Evolutionary conservation across 495 filamentous ascomycete genomes (phyloP).

Genomic region (Neurospora sp.): DNA sequence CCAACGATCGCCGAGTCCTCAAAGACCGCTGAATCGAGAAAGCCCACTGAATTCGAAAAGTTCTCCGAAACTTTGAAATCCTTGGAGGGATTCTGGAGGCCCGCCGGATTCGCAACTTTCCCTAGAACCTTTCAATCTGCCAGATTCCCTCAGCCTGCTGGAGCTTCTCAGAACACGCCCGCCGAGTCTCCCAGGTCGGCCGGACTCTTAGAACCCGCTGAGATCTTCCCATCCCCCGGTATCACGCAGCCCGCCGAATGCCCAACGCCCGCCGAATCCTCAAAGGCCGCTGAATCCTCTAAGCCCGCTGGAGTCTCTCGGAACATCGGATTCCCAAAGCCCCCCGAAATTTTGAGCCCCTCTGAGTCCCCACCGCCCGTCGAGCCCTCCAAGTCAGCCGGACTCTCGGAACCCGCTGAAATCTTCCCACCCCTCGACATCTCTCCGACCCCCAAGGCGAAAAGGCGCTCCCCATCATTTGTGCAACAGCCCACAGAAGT

Average conservation of each 20-base stretch:
- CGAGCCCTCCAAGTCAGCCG: not conserved
- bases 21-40: not conserved
- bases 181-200: not conserved
- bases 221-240: not conserved
- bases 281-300: not conserved
- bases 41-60: not conserved
- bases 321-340: not conserved
- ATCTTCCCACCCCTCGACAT: not conserved
- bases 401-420: not conserved
- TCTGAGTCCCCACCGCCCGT: not conserved
- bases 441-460: not conserved
- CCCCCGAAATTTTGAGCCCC: not conserved
- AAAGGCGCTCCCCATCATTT: not conserved
- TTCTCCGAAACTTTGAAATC: not conserved
- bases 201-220: not conserved
- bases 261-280: not conserved
- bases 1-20: not conserved
- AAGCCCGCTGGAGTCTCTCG: not conserved
- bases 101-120: not conserved
- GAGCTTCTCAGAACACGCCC: not conserved
- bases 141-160: not conserved
- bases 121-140: not conserved
- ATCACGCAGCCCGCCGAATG: not conserved
- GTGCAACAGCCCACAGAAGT: not conserved
- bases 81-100: not conserved